Evolutionary conservation across 78 protist species (phyloP), one percentile per base, ranked within the genome.

Genomic region (Dictyostelium firmibasis): DNA sequence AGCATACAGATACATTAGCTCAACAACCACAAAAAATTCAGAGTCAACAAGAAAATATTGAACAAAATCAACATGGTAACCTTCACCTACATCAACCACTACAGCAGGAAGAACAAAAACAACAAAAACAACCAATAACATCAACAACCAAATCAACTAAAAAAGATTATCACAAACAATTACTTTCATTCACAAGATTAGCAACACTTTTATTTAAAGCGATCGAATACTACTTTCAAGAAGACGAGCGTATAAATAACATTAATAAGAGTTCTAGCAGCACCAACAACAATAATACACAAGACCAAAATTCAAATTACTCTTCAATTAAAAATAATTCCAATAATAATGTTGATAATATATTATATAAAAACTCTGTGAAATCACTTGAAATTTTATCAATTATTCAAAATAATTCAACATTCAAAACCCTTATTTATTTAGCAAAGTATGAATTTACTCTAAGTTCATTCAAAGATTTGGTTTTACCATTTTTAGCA

Each of bases 141-240:
- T 23, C 83, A 77, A 16, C 31, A 77, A n/a, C 33, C 4, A 2
- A 57, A 77, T 23, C 44, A 77, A 38, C 29, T 27, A 47, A 38
- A n/a, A 50, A 50, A 8, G 20, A 14, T 33, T 81, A 81, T 81
- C 70, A 81, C n/a, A 81, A 81, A 33, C 41, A 81, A n/a, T 35
- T 81, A 29, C 18, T 57, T 8, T 81, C 86, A 81, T 81, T 57
- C 36, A 81, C 86, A 11, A 81, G 62, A 25, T 27, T 81, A 53
- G 23, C 86, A 57, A 53, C 86, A 11, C 43, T 81, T 29, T 53
- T 81, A 81, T 81, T 81, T 81, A 53, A 81, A 41, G 41, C 69
- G 18, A 81, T 81, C 36, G 44, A 36, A 53, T 33, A 53, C 35
- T 27, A 44, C 23, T 81, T 53, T 57, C 75, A 81, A 53, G 38